Percentiles rank a stretch among this genome's conserved stretches.
phyloP scores from a whole-genome alignment of 2,329 filamentous ascomycete species.

The Phialocephala sp. region DNA sequence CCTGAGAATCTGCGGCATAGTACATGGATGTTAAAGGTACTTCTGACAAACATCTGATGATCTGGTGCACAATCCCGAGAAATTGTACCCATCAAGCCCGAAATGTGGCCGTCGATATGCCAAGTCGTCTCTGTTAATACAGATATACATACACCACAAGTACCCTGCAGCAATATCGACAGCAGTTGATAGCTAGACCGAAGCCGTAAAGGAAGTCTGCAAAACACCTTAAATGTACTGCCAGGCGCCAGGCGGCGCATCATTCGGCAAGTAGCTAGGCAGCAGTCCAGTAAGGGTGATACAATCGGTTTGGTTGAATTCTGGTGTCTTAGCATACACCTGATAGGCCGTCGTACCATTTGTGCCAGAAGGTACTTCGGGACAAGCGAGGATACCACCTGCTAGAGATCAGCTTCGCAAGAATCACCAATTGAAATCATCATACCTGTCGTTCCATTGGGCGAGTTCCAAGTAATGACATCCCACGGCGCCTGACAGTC shows the following conservation, averaged over 20 bases:
- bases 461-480: constrained; percentile 2
- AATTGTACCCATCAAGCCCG: too few species aligned
- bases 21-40: too few species aligned
- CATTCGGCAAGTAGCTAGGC: constrained; percentile 6
- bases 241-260: constrained; percentile 24
- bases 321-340: constrained; percentile 26
- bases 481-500: background rate
- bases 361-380: background rate
- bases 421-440: background rate
- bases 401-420: background rate
- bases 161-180: background rate
- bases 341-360: constrained; percentile 11
- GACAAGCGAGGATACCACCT: constrained; percentile 28
- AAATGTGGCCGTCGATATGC: too few species aligned
- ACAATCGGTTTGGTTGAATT: constrained; percentile 27
- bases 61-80: too few species aligned
- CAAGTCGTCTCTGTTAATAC: too few species aligned
- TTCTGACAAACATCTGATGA: too few species aligned
- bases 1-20: too few species aligned
- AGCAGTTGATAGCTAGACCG: background rate
- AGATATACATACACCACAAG: too few species aligned
- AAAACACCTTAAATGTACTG: constrained; percentile 19
- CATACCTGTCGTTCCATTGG: constrained; percentile 14
- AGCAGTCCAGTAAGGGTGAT: constrained; percentile 21
- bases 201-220: background rate